phyloP scores from a whole-genome alignment of 148 eudicot genomes.

The Simmondsia chinensis region DNA sequence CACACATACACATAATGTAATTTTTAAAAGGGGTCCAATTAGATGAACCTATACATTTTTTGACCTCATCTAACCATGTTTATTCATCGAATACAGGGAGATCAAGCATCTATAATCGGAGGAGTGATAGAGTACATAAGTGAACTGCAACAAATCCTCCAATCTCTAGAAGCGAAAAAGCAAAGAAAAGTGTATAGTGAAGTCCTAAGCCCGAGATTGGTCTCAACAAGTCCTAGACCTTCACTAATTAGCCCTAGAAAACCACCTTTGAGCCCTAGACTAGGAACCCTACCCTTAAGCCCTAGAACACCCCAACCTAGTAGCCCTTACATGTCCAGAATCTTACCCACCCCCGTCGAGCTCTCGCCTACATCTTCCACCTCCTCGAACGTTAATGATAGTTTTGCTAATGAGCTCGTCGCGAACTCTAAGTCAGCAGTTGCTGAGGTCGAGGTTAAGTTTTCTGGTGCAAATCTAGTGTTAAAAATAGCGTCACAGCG shows the following conservation, averaged over 20 bases:
- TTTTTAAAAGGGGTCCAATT: too few species aligned
- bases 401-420: slow-evolving; percentile 48
- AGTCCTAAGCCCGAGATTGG: slow-evolving; percentile 65
- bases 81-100: slow-evolving; percentile 38
- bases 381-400: slow-evolving; percentile 29
- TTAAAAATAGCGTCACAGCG: slow-evolving; percentile 55
- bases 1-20: too few species aligned
- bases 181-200: slow-evolving; percentile 76
- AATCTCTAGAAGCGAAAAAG: slow-evolving; percentile 78
- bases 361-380: slow-evolving; percentile 42
- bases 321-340: slow-evolving; percentile 54
- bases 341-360: slow-evolving; percentile 19
- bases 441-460: slow-evolving; percentile 89
- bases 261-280: slow-evolving; percentile 78
- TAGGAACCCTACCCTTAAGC: slow-evolving; percentile 68
- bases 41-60: too few species aligned
- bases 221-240: slow-evolving; percentile 63
- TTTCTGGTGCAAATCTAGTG: slow-evolving; percentile 62
- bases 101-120: slow-evolving; percentile 95
- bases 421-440: slow-evolving; percentile 64
- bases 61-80: too few species aligned
- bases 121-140: slow-evolving; percentile 89
- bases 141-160: slow-evolving; percentile 78
- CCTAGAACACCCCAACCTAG: slow-evolving; percentile 85
- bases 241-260: slow-evolving; percentile 57